Percentiles rank a stretch among this genome's conserved stretches.
Evolutionary conservation across 1,284 basidiomycete genomes (phyloP).

Genomic region (Sporisorium graminicola): DNA sequence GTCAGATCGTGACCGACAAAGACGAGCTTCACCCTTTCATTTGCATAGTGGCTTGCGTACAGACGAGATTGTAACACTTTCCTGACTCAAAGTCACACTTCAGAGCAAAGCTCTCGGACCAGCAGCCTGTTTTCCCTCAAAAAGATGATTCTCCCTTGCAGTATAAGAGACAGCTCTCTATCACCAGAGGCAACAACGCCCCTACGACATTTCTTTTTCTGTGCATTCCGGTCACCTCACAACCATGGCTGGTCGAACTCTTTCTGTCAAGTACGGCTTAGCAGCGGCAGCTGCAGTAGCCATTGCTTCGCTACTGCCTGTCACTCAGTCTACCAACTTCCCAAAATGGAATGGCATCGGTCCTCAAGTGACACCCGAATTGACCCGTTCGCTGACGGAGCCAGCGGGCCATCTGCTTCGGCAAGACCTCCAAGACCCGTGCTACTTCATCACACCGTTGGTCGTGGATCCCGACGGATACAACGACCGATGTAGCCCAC

Average conservation of each 20-base stretch:
- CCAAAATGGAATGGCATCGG: neutral
- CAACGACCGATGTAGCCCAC: neutral
- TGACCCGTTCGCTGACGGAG: neutral
- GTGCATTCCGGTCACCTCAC: neutral
- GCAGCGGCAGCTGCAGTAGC: neutral
- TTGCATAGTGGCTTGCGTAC: neutral
- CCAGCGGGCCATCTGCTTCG: neutral
- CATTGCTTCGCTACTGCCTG: neutral
- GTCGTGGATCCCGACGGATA: neutral
- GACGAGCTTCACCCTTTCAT: neutral
- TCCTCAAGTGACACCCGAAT: constrained; percentile 3
- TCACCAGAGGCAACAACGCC: neutral
- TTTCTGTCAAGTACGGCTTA: neutral
- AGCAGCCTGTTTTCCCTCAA: no score
- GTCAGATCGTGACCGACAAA: no score
- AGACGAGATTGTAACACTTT: neutral
- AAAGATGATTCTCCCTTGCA: no score
- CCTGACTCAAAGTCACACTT: neutral
- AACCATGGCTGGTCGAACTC: neutral
- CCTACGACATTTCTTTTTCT: neutral
- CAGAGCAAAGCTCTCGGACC: no score
- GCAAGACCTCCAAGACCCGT: neutral
- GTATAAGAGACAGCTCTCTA: no score
- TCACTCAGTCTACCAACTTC: neutral
- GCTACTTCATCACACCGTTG: constrained; percentile 6